Evolutionary conservation across 2,329 filamentous ascomycete species (phyloP).

Genomic region (Alternaria triticina): DNA sequence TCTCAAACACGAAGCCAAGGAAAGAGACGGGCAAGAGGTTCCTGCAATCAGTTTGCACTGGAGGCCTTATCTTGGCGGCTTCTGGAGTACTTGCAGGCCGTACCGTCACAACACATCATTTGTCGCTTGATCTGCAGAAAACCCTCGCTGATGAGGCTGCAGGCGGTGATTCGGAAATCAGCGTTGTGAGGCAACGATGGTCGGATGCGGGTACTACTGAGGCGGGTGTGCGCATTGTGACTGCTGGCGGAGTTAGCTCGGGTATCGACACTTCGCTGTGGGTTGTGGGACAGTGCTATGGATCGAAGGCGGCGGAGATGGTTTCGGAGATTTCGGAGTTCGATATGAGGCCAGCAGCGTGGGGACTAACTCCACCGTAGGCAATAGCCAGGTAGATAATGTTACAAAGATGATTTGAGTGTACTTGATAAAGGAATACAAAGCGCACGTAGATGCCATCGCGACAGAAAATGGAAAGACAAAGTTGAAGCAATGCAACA

Average conservation of each 20-base stretch:
- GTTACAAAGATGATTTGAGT: fast-evolving
- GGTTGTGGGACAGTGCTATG: slow-evolving; percentile 34
- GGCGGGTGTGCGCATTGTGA: slow-evolving; percentile 42
- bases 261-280: slow-evolving; percentile 42
- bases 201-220: slow-evolving; percentile 41
- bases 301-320: slow-evolving; percentile 33
- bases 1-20: slow-evolving; percentile 26
- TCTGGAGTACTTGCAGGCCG: slow-evolving; percentile 45
- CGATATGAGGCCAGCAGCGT: slow-evolving; percentile 29
- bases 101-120: slow-evolving; percentile 51
- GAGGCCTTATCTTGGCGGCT: slow-evolving; percentile 47
- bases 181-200: slow-evolving; percentile 39
- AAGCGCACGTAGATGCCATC: neutral
- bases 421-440: neutral
- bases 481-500: neutral
- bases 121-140: slow-evolving; percentile 33
- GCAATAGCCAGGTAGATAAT: neutral
- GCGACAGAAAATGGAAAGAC: neutral
- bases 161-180: slow-evolving; percentile 32
- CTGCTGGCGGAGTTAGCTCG: slow-evolving; percentile 41
- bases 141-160: slow-evolving; percentile 37
- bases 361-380: neutral
- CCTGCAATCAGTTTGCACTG: slow-evolving; percentile 52
- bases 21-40: slow-evolving; percentile 34
- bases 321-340: slow-evolving; percentile 40